Base-by-base conservation (phyloP, 352 stramenopile species). In the Blastocystis sp. region DNA sequence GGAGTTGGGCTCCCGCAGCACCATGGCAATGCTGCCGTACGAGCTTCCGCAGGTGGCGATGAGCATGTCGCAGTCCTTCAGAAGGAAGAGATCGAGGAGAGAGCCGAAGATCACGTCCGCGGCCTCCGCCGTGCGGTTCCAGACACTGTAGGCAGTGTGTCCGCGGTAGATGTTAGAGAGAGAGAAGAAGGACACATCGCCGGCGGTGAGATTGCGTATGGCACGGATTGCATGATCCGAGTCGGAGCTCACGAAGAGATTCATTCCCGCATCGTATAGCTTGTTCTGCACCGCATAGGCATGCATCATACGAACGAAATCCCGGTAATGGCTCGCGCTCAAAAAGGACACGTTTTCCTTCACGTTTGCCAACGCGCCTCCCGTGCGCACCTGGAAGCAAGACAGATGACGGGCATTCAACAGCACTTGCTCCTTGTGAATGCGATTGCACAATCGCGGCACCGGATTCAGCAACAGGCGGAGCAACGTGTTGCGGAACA, bases 21-120 rank as follows among this genome's bases (percentile, higher is more conserved):
- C 17, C 34, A 74, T 17, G 6, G 64, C 64, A 6, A 40, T 9
- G 17, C 43, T 40, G 6, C 64, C 42, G 42, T 45, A 74, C 42
- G 64, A 48, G 40, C 64, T 74, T 24, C 64, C 64, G 19, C 21
- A 19, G 4, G 64, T 74, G 17, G 14, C 14, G 6, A 74, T 19
- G 10, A 74, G 64, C 34, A 74, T 74, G 40, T 74, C 40, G 42
- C 34, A 45, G 40, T 74, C 64, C 64, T 74, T 74, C 34, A 74
- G 21, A 17, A 74, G 17, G 28, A 74, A 74, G 6, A 74, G 28
- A 19, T 74, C 64, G 9, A 74, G 6, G 28, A 74, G 40, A 4
- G 64, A 40, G 6, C n/a, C 24, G 28, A 42, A 74, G n/a, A 74
- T 9, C 24, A 74, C 64, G 7, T 57, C 42, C 11, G 9, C 9